Evolutionary conservation across 441 rosid species (phyloP).

Genomic region (Gossypium aridum): DNA sequence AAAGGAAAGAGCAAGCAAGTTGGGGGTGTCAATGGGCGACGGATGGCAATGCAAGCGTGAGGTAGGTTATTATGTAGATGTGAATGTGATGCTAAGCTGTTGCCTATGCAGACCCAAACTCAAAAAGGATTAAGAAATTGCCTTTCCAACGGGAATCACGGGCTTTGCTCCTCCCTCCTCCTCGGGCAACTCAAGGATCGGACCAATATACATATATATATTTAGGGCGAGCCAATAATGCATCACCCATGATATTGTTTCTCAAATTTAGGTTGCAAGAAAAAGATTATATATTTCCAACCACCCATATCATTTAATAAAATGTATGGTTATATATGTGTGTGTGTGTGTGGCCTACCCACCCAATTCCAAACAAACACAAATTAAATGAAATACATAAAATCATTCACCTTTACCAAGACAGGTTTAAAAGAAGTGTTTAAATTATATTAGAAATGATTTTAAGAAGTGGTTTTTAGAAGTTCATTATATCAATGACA

Average conservation of each 20-base stretch:
- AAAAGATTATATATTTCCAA: too few relatives aligned
- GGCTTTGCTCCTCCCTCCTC: conserved; percentile 23
- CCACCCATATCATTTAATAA: too few relatives aligned
- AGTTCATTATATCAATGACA: too few relatives aligned
- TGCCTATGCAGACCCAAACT: conserved; percentile 32
- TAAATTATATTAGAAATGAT: too few relatives aligned
- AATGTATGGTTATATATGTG: too few relatives aligned
- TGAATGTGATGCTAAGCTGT: conserved; percentile 32
- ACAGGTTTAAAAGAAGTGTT: too few relatives aligned
- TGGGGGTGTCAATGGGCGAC: not conserved
- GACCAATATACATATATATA: not conserved
- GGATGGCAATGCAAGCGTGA: conserved; percentile 6
- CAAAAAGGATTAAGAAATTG: conserved; percentile 18
- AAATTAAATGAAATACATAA: too few relatives aligned
- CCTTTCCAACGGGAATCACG: conserved; percentile 50
- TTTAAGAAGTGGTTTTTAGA: too few relatives aligned
- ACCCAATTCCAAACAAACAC: too few relatives aligned
- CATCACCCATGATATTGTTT: not conserved
- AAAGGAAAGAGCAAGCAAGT: not conserved
- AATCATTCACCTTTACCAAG: too few relatives aligned
- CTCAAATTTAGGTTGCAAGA: not conserved
- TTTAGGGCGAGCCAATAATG: not conserved
- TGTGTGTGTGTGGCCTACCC: too few relatives aligned
- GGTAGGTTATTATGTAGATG: not conserved
- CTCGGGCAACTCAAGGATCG: not conserved